Conservation (phyloP, 2,329 filamentous ascomycete species). For the Helotiales sp. region DNA sequence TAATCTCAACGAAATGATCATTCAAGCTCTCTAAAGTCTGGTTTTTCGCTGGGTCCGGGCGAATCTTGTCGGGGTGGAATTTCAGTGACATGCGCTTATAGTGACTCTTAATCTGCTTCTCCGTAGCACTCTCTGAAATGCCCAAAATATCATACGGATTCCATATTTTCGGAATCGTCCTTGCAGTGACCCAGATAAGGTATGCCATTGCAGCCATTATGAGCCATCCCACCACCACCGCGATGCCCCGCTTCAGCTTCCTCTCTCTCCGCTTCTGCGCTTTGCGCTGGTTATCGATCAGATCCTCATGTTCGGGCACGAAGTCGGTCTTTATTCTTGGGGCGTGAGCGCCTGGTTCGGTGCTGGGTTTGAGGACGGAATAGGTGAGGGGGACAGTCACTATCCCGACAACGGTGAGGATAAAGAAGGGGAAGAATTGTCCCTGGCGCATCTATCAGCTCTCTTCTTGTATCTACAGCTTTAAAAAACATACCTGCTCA, state of each 20-base stretch:
- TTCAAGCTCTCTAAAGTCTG: conserved; percentile 84
- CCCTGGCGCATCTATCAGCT: conserved; percentile 52
- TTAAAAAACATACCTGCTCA: conserved; percentile 64
- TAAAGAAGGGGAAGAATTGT: conserved; percentile 99
- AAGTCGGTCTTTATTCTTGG: conserved; percentile 81
- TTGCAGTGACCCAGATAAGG: conserved; percentile 78
- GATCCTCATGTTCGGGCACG: conserved; percentile 76
- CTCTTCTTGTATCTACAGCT: neutral
- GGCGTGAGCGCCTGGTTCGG: conserved; percentile 75
- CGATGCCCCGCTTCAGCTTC: conserved; percentile 78
- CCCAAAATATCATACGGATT: conserved; percentile 96
- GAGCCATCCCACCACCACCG: conserved; percentile 75
- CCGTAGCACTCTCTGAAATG: conserved; percentile 78
- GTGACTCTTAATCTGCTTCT: conserved; percentile 88
- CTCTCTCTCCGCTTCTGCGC: conserved; percentile 89
- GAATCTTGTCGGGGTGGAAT: conserved; percentile 90
- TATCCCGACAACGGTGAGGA: conserved; percentile 84
- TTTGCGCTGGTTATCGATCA: conserved; percentile 79
- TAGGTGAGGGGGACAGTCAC: conserved; percentile 91
- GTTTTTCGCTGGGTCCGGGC: conserved; percentile 81
- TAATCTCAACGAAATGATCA: conserved; percentile 87
- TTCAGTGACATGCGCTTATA: conserved; percentile 86
- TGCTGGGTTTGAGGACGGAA: conserved; percentile 77
- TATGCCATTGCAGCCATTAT: conserved; percentile 91
- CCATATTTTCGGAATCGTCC: conserved; percentile 76